Percentiles rank a stretch among this genome's conserved stretches.
phyloP scores from a whole-genome alignment of 192 early-diverging fungal genomes.

The Coemansia reversa region DNA sequence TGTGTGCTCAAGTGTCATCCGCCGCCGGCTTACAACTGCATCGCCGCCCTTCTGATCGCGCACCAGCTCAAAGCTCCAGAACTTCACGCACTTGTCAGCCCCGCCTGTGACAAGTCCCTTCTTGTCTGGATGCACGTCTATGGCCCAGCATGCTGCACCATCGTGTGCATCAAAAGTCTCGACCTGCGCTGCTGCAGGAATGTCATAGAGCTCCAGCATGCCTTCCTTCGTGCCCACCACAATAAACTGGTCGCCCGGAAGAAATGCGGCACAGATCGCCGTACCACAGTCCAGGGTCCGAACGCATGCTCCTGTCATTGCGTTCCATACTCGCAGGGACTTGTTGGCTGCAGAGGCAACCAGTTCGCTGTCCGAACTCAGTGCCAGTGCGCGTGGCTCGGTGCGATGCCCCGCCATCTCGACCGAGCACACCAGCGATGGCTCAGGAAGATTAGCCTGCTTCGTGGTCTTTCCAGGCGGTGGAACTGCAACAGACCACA shows the following conservation, averaged over 20 bases:
- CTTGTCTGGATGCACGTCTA: conserved; percentile 83
- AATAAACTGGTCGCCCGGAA: conserved; percentile 83
- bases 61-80: conserved; percentile 92
- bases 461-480: conserved; percentile 59
- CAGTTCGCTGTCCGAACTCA: conserved; percentile 86
- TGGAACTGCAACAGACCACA: conserved; percentile 64
- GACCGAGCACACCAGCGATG: conserved; percentile 65
- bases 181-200: conserved; percentile 77
- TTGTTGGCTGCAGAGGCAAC: conserved; percentile 83
- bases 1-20: conserved; percentile 78
- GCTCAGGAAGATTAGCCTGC: conserved; percentile 65
- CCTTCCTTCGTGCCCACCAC: conserved; percentile 94
- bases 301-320: conserved; percentile 77
- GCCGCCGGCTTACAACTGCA: conserved; percentile 47
- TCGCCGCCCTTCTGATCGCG: conserved; percentile 38
- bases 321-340: conserved; percentile 88
- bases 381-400: conserved; percentile 85
- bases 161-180: conserved; percentile 92
- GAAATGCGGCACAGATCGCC: conserved; percentile 87
- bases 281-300: conserved; percentile 90
- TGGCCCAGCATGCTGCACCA: conserved; percentile 77
- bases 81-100: conserved; percentile 95
- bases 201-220: conserved; percentile 85
- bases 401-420: conserved; percentile 88
- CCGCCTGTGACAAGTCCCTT: conserved; percentile 88